Base-by-base conservation (phyloP, 495 filamentous ascomycete species). In the Penicillium ochrochloron region DNA sequence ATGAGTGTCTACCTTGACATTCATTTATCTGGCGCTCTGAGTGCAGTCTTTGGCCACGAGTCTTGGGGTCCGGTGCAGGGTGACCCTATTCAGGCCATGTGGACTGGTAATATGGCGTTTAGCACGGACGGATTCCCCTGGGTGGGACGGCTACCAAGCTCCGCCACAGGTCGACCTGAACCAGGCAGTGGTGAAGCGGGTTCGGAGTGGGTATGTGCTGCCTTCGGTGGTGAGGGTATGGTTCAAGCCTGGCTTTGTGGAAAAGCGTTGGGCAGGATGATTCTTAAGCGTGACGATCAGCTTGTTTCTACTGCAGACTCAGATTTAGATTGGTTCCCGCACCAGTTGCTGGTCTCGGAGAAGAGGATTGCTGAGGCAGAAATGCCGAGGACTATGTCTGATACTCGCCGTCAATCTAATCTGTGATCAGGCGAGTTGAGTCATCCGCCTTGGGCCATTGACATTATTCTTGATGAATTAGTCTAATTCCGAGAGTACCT, bases 91-190 rank as follows among this genome's bases (percentile, higher is more conserved):
- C 81, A 81, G 39, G 79, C 80, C 63, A 83, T 91, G 70, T 97
- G 92, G 92, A 90, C 88, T 0, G 92, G 92, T 0, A 90, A 91
- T 60, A 95, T 94, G 92, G 92, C 88, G 0, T 94, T 89, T 71
- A 87, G 81, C 33, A 75, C 87, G 0, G 92, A 95, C 69, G 78
- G 83, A 0, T 74, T 84, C 23, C 90, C 92, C 0, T 93, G 88
- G 86, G 89, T 94, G 83, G 87, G 90, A 91, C 19, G 87, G 86
- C 0, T 75, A 73, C 25, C 86, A 88, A 29, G 81, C 0, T 73
- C 75, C 4, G 63, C 81, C 15, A 75, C 70, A 74, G 73, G 25
- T 68, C 79, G 63, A 0, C 2, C 64, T 75, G 78, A 48, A 67
- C 67, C 50, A 61, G 60, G 27, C 61, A 59, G 62, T 9, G 37